phyloP scores from a whole-genome alignment of 2,329 filamentous ascomycete genomes.

The Exophiala sp. region DNA sequence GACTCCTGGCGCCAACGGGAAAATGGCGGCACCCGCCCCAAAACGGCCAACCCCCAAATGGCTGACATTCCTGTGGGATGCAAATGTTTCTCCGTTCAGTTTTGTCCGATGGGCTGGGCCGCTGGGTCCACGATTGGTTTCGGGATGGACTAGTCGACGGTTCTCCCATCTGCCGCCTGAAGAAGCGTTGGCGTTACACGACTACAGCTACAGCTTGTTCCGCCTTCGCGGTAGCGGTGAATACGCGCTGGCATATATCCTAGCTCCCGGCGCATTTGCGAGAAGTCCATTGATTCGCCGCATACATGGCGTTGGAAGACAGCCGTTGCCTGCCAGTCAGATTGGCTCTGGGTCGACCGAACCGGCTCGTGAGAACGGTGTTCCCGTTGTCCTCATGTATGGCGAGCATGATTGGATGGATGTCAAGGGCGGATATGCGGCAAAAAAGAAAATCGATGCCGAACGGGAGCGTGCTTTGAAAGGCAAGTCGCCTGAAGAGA shows the following conservation, averaged over 20 bases:
- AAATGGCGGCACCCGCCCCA: constrained; percentile 42
- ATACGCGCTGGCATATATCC: constrained; percentile 85
- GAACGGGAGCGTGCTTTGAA: constrained; percentile 57
- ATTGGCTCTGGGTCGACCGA: constrained; percentile 6
- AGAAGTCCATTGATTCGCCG: constrained; percentile 79
- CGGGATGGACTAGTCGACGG: constrained; percentile 86
- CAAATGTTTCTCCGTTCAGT: constrained; percentile 91
- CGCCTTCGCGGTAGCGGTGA: constrained; percentile 86
- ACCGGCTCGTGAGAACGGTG: constrained; percentile 53
- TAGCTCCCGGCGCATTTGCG: constrained; percentile 89
- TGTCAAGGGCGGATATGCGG: constrained; percentile 72
- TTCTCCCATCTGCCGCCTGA: constrained; percentile 79
- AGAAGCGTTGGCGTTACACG: constrained; percentile 79
- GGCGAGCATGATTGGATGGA: constrained; percentile 99
- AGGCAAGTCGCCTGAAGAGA: constrained; percentile 61
- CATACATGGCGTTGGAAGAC: constrained; percentile 80
- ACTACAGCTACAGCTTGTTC: constrained; percentile 93
- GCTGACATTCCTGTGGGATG: constrained; percentile 92
- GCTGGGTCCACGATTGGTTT: constrained; percentile 83
- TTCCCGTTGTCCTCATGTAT: constrained; percentile 89
- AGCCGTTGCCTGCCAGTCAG: constrained; percentile 41
- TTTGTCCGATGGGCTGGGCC: constrained; percentile 83
- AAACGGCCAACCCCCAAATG: constrained; percentile 68
- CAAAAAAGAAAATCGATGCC: constrained; percentile 70
- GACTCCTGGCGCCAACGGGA: constrained; percentile 10